phyloP scores from a whole-genome alignment of 1,284 basidiomycete genomes.

The Ganoderma lucidum region DNA sequence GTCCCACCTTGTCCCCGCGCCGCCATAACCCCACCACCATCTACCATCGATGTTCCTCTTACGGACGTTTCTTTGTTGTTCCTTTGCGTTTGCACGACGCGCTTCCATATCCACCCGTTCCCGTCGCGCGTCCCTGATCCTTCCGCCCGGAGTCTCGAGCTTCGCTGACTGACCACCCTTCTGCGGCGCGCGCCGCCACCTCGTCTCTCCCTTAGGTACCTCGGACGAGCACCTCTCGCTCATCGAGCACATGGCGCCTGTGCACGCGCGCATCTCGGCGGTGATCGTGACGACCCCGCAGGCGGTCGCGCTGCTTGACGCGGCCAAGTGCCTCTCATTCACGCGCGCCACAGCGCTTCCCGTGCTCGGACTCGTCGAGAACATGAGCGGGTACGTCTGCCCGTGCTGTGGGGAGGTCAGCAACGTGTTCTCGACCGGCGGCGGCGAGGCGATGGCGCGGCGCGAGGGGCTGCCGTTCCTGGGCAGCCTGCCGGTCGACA shows the following conservation, averaged over 20 bases:
- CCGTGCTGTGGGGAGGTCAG: slow-evolving; percentile 94
- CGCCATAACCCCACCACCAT: not conserved
- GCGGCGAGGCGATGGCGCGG: slow-evolving; percentile 88
- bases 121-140: not conserved
- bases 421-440: slow-evolving; percentile 95
- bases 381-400: slow-evolving; percentile 99
- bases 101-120: slow-evolving; percentile 1
- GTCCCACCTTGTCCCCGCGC: not conserved
- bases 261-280: slow-evolving; percentile 81
- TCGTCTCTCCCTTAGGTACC: slow-evolving; percentile 68
- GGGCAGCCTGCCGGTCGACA: slow-evolving; percentile 94
- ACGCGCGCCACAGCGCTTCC: slow-evolving; percentile 87
- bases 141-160: slow-evolving; percentile 5
- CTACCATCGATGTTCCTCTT: not conserved
- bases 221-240: slow-evolving; percentile 98
- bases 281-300: slow-evolving; percentile 98
- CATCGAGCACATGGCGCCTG: slow-evolving; percentile 91
- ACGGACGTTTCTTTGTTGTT: not conserved
- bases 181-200: slow-evolving; percentile 9
- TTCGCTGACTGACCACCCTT: slow-evolving; percentile 16
- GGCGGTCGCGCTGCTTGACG: slow-evolving; percentile 94
- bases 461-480: slow-evolving; percentile 82
- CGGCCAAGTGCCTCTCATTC: slow-evolving; percentile 96
- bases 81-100: not conserved
- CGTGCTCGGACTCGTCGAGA: slow-evolving; percentile 95